These are phyloP conservation scores for Porodaedalea pini DNA, from an alignment of 1,284 basidiomycete genomes.

Conservation along the genomic window DNA sequence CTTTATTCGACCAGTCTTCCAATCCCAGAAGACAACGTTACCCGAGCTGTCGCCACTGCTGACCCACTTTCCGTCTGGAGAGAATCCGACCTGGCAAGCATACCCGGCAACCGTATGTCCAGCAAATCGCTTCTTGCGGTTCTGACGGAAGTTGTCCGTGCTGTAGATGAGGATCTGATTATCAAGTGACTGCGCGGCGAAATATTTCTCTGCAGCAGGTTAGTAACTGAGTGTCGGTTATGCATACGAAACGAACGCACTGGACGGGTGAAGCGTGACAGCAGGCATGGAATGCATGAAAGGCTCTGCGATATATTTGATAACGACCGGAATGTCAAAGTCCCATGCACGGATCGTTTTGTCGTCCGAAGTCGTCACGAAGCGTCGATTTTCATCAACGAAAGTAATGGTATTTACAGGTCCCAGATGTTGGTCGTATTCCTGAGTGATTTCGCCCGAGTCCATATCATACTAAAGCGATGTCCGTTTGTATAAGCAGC, in stretches of 20 bases:
- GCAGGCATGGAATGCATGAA: conserved; percentile 99
- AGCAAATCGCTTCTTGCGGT: conserved; percentile 96
- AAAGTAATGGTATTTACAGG: conserved; percentile 99
- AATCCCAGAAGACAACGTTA: conserved; percentile 98
- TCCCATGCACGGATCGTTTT: conserved; percentile 99
- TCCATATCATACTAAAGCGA: conserved; percentile 83
- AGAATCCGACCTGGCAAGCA: conserved; percentile 95
- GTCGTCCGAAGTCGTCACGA: conserved; percentile 98
- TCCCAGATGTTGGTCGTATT: conserved; percentile 98
- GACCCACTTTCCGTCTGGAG: conserved; percentile 96
- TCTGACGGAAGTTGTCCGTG: conserved; percentile 96
- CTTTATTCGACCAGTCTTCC: conserved; percentile 95
- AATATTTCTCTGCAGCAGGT: conserved; percentile 75
- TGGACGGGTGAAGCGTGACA: conserved; percentile 89
- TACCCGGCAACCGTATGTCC: conserved; percentile 97
- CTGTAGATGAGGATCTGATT: conserved; percentile 98
- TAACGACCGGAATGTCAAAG: conserved; percentile 96
- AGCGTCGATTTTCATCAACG: conserved; percentile 93
- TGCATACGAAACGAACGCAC: conserved; percentile 47
- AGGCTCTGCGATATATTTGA: conserved; percentile 99
- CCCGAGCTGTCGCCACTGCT: conserved; percentile 94
- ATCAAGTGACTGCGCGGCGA: conserved; percentile 95
- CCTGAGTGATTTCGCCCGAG: conserved; percentile 91
- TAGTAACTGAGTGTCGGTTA: conserved; percentile 6
- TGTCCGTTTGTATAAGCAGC: conserved; percentile 6